A percentile compares a stretch with the other conserved stretches of the same genome.
phyloP scores from a whole-genome alignment of 345 rosid genomes.

The Lepidium sativum region DNA sequence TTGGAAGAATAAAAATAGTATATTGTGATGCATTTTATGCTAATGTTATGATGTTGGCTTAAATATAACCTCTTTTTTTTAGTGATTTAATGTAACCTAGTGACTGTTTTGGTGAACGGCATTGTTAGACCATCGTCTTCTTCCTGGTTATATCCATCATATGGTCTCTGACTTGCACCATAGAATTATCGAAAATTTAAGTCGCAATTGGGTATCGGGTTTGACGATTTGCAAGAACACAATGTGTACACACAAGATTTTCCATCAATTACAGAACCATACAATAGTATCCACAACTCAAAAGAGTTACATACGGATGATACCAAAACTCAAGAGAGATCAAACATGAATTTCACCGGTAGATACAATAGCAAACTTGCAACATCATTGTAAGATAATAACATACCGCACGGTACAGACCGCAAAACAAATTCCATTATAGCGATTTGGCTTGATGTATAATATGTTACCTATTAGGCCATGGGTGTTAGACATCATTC shows the following conservation, averaged over 20 bases:
- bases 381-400: background rate
- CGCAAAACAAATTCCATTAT: conserved; percentile 6
- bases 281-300: conserved; percentile 8
- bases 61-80: no score
- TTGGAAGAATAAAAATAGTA: background rate
- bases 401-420: background rate
- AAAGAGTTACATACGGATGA: conserved; percentile 3
- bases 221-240: background rate
- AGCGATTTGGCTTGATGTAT: background rate
- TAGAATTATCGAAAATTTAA: background rate
- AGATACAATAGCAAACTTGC: conserved; percentile 2
- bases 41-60: background rate
- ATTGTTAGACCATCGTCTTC: background rate
- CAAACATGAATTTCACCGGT: background rate
- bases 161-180: background rate
- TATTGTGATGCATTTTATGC: background rate
- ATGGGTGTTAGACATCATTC: conserved; percentile 25
- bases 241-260: background rate
- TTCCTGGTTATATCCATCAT: background rate
- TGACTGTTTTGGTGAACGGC: background rate
- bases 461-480: background rate
- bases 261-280: background rate
- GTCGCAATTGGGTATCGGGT: background rate
- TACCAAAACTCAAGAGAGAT: background rate
- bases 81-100: background rate